Conservation (phyloP, 1,139 yeast species). For the Schwanniomyces etchellsii region DNA sequence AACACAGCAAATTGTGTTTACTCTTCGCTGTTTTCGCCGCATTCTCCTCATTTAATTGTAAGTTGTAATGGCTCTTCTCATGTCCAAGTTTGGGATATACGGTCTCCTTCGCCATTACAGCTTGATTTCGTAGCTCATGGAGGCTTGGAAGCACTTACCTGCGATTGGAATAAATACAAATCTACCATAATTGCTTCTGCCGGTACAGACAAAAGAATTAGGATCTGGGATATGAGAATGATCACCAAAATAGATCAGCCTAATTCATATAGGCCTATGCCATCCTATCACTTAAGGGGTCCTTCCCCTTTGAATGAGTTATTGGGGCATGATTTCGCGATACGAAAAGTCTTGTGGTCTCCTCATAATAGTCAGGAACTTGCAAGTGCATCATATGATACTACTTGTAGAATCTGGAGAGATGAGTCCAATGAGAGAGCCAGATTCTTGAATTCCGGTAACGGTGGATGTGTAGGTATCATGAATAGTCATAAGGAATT, state of each 20-base stretch:
- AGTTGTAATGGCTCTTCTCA: constrained; percentile 80
- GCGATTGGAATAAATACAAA: constrained; percentile 90
- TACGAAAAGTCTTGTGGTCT: constrained; percentile 78
- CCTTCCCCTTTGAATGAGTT: constrained; percentile 75
- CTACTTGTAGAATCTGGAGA: constrained; percentile 85
- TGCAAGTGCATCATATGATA: constrained; percentile 80
- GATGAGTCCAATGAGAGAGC: constrained; percentile 58
- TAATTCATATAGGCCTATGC: constrained; percentile 31
- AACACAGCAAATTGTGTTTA: constrained; percentile 56
- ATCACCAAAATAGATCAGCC: constrained; percentile 39
- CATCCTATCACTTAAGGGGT: constrained; percentile 43
- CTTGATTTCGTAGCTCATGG: constrained; percentile 65
- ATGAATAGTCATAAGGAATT: constrained; percentile 79
- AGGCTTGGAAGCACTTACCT: constrained; percentile 72
- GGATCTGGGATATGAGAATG: constrained; percentile 87
- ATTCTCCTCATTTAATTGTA: constrained; percentile 63
- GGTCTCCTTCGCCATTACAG: constrained; percentile 60
- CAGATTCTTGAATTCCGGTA: constrained; percentile 32
- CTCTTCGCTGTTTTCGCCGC: constrained; percentile 82
- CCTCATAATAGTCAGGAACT: constrained; percentile 76
- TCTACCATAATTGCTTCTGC: constrained; percentile 76
- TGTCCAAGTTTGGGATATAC: constrained; percentile 78
- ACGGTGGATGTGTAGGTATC: constrained; percentile 45
- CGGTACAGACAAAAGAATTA: constrained; percentile 80
- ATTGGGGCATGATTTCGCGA: constrained; percentile 86